These are phyloP conservation scores for Laetiporus sulphureus DNA, from an alignment of 1,284 basidiomycete genomes.

Conservation along the genomic window DNA sequence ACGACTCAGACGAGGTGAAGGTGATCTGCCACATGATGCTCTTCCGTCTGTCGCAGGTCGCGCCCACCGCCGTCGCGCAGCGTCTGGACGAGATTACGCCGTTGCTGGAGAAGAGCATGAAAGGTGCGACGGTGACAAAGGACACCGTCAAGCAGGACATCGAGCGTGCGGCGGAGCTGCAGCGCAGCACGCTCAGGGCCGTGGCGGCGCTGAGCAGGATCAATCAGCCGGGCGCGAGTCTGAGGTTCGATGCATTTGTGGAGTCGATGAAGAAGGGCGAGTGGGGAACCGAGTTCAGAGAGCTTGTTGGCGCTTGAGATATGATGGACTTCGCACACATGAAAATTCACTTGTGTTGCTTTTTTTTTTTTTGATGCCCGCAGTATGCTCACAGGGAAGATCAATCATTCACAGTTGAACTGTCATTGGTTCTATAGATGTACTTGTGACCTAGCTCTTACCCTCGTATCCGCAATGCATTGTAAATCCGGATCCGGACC, in stretches of 20 bases:
- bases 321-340: too few species aligned
- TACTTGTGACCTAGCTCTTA: too few species aligned
- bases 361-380: background rate
- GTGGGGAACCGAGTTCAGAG: slow-evolving; percentile 66
- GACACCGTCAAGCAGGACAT: slow-evolving; percentile 97
- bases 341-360: background rate
- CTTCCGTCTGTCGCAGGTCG: slow-evolving; percentile 83
- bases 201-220: slow-evolving; percentile 81
- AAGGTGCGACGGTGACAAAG: slow-evolving; percentile 84
- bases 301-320: slow-evolving; percentile 34
- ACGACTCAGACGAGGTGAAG: slow-evolving; percentile 96
- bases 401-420: too few species aligned
- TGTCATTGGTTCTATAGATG: too few species aligned
- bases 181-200: slow-evolving; percentile 82
- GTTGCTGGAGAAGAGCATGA: slow-evolving; percentile 83
- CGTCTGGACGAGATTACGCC: slow-evolving; percentile 84
- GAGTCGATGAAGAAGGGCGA: slow-evolving; percentile 57
- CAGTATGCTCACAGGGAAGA: too few species aligned
- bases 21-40: slow-evolving; percentile 95
- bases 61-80: slow-evolving; percentile 76
- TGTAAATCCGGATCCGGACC: too few species aligned
- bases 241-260: slow-evolving; percentile 73
- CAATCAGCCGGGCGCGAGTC: slow-evolving; percentile 49
- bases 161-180: slow-evolving; percentile 89
- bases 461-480: too few species aligned